These are phyloP conservation scores for Crepidotus variabilis DNA, from an alignment of 768 basidiomycete species.

Conservation along the genomic window DNA sequence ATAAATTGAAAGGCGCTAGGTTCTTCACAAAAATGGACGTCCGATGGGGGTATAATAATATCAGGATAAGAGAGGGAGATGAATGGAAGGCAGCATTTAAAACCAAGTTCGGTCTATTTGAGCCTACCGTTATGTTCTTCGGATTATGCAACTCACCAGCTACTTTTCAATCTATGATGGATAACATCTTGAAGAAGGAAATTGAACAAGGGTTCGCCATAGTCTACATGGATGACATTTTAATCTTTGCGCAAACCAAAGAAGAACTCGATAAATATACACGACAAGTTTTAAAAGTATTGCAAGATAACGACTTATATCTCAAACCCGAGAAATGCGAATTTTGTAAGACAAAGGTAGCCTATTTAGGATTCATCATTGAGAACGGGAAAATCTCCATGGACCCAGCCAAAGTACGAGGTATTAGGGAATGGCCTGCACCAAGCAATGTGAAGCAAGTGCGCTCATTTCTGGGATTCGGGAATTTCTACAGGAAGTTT, in stretches of 20 bases:
- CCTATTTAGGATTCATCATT: slow-evolving; percentile 24
- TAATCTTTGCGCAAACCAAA: slow-evolving; percentile 15
- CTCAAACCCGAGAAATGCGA: neutral
- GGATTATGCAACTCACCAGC: no score
- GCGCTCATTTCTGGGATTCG: no score
- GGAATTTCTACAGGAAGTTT: no score
- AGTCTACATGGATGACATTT: slow-evolving; percentile 10
- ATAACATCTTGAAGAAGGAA: slow-evolving; percentile 22
- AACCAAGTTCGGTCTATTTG: no score
- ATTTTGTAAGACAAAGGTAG: slow-evolving; percentile 8
- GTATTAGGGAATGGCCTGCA: no score
- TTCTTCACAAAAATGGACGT: neutral
- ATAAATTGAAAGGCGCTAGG: slow-evolving; percentile 17
- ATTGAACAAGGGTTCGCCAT: neutral
- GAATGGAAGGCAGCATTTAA: no score
- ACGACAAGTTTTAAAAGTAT: neutral
- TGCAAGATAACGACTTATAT: neutral
- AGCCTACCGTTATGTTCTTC: no score
- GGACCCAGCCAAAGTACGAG: no score
- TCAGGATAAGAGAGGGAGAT: no score
- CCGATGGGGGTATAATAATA: slow-evolving; percentile 29
- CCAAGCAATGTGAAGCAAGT: no score
- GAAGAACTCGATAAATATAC: neutral
- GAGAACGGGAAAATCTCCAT: no score
- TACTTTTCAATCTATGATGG: slow-evolving; percentile 3